These are phyloP conservation scores for Coniochaeta prunicola DNA, from an alignment of 2,329 filamentous ascomycete species.

Conservation along the genomic window DNA sequence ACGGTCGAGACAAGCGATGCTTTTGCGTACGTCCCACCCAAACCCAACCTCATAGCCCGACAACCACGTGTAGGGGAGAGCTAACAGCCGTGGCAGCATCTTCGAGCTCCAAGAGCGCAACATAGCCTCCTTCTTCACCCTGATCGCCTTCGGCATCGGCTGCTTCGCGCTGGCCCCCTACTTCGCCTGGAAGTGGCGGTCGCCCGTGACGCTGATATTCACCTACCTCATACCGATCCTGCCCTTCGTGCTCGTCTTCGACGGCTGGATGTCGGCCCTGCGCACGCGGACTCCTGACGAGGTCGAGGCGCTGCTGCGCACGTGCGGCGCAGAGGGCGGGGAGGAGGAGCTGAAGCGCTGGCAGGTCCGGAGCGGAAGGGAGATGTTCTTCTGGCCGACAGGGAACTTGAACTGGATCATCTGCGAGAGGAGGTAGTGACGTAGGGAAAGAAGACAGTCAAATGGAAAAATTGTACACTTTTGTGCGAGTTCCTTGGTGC, in stretches of 20 bases:
- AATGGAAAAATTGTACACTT: not conserved
- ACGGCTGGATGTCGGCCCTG: constrained; percentile 61
- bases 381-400: constrained; percentile 41
- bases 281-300: constrained; percentile 61
- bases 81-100: constrained; percentile 36
- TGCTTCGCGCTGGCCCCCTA: constrained; percentile 44
- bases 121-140: constrained; percentile 44
- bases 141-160: constrained; percentile 44
- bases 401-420: constrained; percentile 47
- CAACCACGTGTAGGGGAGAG: not conserved
- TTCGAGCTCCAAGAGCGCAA: constrained; percentile 68
- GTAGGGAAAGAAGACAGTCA: not conserved
- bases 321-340: constrained; percentile 34
- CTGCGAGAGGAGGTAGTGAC: constrained; percentile 27
- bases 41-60: not conserved
- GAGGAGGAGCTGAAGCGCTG: constrained; percentile 28
- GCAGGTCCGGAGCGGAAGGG: constrained; percentile 40
- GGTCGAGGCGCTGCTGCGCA: constrained; percentile 50
- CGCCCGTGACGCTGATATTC: constrained; percentile 52
- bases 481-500: not conserved
- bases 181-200: constrained; percentile 44
- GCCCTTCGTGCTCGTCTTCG: constrained; percentile 60
- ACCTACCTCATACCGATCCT: constrained; percentile 60
- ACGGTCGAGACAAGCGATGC: constrained; percentile 58
- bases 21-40: constrained; percentile 40